Evolutionary conservation across 257 asterid species (phyloP).

Genomic region (Gardenia jasminoides): DNA sequence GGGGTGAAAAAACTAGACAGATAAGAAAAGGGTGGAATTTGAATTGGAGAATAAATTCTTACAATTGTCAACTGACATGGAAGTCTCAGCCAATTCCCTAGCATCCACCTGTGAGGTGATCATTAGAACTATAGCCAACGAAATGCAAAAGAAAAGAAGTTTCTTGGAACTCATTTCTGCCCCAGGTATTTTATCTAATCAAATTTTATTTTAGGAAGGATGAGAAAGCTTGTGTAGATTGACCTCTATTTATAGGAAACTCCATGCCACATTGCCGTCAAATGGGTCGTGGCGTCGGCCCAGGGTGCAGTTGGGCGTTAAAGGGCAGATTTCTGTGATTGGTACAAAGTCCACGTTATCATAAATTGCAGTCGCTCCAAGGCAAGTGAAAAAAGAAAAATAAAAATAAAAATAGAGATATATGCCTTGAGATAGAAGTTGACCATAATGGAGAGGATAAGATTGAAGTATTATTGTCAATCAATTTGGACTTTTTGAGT

Average conservation of each 20-base stretch:
- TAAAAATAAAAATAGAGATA: not conserved
- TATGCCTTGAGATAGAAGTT: too few species aligned
- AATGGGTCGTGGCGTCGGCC: not conserved
- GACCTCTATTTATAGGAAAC: not conserved
- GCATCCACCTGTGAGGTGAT: conserved; percentile 9
- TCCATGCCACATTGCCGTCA: not conserved
- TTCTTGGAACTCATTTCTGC: conserved; percentile 5
- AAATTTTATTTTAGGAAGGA: not conserved
- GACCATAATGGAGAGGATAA: too few species aligned
- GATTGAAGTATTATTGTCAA: too few species aligned
- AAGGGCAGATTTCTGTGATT: too few species aligned
- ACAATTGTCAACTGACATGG: conserved; percentile 3
- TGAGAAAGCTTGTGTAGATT: not conserved
- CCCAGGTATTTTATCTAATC: not conserved
- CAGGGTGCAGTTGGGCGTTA: not conserved
- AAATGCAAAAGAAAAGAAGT: not conserved
- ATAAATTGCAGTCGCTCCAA: not conserved
- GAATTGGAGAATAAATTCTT: not conserved
- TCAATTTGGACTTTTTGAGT: too few species aligned
- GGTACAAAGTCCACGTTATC: not conserved
- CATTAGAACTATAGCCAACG: conserved; percentile 14
- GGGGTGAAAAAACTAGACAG: too few species aligned
- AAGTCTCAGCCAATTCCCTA: not conserved
- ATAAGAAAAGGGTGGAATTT: too few species aligned
- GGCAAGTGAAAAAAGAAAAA: too few species aligned